These are phyloP conservation scores for Arthrobotrys sinensis DNA, from an alignment of 2,329 filamentous ascomycete species.

Conservation along the genomic window DNA sequence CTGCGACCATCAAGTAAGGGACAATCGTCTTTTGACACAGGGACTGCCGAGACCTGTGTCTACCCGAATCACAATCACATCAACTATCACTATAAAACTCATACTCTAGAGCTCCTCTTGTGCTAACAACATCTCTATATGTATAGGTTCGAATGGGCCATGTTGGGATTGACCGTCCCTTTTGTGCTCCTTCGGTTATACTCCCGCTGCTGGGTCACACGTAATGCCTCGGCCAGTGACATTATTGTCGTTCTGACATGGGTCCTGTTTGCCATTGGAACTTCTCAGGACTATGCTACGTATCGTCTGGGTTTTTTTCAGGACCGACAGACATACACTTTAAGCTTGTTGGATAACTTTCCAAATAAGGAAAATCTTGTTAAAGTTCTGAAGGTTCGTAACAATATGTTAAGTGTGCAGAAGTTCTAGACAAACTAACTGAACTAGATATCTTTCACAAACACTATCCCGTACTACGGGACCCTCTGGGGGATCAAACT, in stretches of 20 bases:
- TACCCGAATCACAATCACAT: conserved; percentile 42
- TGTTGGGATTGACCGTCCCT: conserved; percentile 60
- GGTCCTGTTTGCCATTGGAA: conserved; percentile 57
- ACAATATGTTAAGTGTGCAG: not conserved
- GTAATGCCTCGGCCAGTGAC: conserved; percentile 56
- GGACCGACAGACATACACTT: conserved; percentile 34
- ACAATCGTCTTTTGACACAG: conserved; percentile 8
- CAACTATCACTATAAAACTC: not conserved
- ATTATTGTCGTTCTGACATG: conserved; percentile 54
- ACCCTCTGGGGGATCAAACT: conserved; percentile 56
- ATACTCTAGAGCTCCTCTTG: conserved; percentile 11
- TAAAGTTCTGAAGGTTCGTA: conserved; percentile 48
- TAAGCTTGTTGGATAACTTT: conserved; percentile 41
- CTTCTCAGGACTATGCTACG: conserved; percentile 43
- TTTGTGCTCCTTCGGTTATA: conserved; percentile 61
- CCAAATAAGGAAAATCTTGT: conserved; percentile 45
- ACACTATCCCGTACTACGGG: conserved; percentile 53
- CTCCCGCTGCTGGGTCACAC: conserved; percentile 60
- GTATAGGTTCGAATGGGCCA: conserved; percentile 56
- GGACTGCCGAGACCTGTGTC: conserved; percentile 17
- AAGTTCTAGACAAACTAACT: conserved; percentile 6
- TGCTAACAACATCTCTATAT: conserved; percentile 36
- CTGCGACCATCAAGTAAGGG: conserved; percentile 54
- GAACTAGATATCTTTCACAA: conserved; percentile 51
- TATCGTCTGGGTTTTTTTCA: conserved; percentile 48